These are phyloP conservation scores for Nicotiana rustica DNA, from an alignment of 305 asterid genomes.

Conservation along the genomic window DNA sequence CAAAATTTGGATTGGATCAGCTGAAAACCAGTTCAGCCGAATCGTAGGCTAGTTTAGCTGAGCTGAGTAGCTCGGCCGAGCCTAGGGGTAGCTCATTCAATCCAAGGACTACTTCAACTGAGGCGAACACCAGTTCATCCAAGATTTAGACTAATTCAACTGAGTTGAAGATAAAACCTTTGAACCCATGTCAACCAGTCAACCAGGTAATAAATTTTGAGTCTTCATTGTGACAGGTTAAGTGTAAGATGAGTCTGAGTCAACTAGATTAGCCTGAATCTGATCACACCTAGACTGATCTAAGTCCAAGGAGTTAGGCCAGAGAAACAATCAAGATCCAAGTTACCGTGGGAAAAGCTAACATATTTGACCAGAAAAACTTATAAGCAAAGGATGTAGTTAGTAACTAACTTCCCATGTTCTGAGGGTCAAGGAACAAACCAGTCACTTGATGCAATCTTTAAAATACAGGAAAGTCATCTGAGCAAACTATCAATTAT, in stretches of 20 bases:
- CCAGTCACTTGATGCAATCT: background rate
- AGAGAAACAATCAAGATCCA: background rate
- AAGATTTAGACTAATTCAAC: slow-evolving; percentile 5
- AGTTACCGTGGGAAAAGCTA: background rate
- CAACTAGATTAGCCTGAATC: slow-evolving; percentile 3
- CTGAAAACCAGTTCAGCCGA: background rate
- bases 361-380: background rate
- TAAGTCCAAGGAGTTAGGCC: background rate
- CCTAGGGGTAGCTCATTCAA: background rate
- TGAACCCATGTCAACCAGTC: background rate
- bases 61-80: background rate
- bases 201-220: background rate
- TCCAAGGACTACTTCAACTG: background rate
- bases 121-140: background rate
- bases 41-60: background rate
- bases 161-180: slow-evolving; percentile 19
- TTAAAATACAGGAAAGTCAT: background rate
- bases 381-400: slow-evolving; percentile 8
- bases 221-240: background rate
- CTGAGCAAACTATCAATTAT: background rate
- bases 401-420: background rate
- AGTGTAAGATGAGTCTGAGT: background rate
- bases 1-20: background rate
- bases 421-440: background rate
- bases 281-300: background rate